Evolutionary conservation across 208 protist genomes (phyloP).

Genomic region (Blechomonas ayalai): DNA sequence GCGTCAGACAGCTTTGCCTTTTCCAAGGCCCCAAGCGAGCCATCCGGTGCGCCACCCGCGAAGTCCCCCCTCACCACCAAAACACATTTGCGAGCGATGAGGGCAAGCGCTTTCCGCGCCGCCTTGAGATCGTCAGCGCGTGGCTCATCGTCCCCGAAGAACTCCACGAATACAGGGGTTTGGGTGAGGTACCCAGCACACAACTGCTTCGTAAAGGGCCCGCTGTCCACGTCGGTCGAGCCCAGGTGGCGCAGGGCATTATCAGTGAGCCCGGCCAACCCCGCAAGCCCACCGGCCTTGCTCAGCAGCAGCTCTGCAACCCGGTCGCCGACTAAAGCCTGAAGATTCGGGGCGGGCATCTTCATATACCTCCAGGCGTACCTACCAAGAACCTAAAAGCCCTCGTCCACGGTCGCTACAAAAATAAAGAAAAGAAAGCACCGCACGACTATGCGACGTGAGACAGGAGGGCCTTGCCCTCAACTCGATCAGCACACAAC

Average conservation of each 20-base stretch:
- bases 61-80: constrained; percentile 59
- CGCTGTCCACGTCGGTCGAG: constrained; percentile 28
- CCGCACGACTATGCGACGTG: neutral
- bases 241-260: constrained; percentile 57
- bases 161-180: constrained; percentile 50
- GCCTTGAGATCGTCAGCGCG: constrained; percentile 32
- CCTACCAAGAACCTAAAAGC: neutral
- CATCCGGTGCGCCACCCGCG: constrained; percentile 18
- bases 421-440: constrained; percentile 5
- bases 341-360: constrained; percentile 44
- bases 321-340: constrained; percentile 32
- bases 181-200: constrained; percentile 45
- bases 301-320: constrained; percentile 36
- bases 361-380: too few relatives aligned
- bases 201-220: constrained; percentile 27
- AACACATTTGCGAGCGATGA: constrained; percentile 55
- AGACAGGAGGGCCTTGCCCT: neutral
- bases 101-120: constrained; percentile 51
- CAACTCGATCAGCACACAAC: neutral
- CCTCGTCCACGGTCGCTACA: neutral
- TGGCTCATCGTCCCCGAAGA: constrained; percentile 45
- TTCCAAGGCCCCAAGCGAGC: constrained; percentile 36
- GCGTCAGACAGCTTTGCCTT: constrained; percentile 31
- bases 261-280: constrained; percentile 51
- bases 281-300: constrained; percentile 43